A percentile compares a stretch with the other conserved stretches of the same genome.
Conservation (phyloP, 768 basidiomycete species). For the Suillus tomentosus region DNA sequence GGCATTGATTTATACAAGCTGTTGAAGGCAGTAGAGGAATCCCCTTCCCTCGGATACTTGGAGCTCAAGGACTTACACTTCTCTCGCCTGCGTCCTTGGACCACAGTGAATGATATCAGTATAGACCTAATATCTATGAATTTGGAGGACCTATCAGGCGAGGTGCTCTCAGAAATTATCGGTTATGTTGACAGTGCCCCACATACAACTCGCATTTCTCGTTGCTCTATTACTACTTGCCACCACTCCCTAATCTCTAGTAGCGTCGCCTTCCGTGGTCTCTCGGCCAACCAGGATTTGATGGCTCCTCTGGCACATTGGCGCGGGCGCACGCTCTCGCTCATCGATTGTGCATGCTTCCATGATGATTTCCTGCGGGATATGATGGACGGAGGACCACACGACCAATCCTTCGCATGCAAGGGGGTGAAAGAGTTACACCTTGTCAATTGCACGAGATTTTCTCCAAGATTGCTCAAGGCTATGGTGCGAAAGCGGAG, state of each 20-base stretch:
- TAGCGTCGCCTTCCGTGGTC: background rate
- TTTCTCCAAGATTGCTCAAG: background rate
- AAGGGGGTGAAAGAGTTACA: slow-evolving; percentile 4
- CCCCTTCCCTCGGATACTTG: background rate
- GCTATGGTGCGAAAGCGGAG: slow-evolving; percentile 2
- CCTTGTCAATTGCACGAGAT: background rate
- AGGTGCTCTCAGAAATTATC: slow-evolving; percentile 8
- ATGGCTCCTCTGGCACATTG: slow-evolving; percentile 8
- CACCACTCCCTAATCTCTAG: slow-evolving; percentile 7
- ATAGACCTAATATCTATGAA: slow-evolving; percentile 1
- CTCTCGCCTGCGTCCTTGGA: slow-evolving; percentile 10
- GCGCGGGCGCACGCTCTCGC: slow-evolving; percentile 5
- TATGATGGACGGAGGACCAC: slow-evolving; percentile 3
- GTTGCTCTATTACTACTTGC: slow-evolving; percentile 1
- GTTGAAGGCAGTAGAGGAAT: slow-evolving; percentile 3
- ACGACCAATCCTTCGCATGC: slow-evolving; percentile 6
- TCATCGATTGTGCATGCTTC: slow-evolving; percentile 6
- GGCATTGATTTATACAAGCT: slow-evolving; percentile 10
- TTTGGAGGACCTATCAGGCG: slow-evolving; percentile 7
- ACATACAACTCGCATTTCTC: background rate
- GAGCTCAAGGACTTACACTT: slow-evolving; percentile 9
- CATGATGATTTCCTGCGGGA: slow-evolving; percentile 9
- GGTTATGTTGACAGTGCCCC: slow-evolving; percentile 3
- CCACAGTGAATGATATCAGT: background rate
- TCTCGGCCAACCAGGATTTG: slow-evolving; percentile 1